A percentile compares a stretch with the other conserved stretches of the same genome.
These are phyloP conservation scores for Corymbia citriodora DNA, from an alignment of 441 rosid genomes.

Conservation along the genomic window DNA sequence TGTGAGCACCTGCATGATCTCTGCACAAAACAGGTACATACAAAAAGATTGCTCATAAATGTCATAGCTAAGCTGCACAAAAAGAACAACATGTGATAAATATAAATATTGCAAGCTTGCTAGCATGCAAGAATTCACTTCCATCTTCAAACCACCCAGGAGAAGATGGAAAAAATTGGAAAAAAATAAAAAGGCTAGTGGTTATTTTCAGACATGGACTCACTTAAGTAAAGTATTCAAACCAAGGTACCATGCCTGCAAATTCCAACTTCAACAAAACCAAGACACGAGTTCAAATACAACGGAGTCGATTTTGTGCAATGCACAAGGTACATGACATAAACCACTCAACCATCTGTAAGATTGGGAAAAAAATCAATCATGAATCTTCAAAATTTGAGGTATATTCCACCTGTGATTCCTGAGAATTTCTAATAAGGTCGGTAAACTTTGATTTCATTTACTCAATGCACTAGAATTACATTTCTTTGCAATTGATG, in stretches of 20 bases:
- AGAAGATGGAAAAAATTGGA: background rate
- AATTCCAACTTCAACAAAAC: background rate
- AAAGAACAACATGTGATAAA: background rate
- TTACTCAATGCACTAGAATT: background rate
- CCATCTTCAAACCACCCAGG: background rate
- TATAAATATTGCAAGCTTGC: background rate
- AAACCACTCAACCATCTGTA: background rate
- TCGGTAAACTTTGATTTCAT: background rate
- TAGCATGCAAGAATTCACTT: background rate
- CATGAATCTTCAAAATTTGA: background rate
- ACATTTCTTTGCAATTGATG: background rate
- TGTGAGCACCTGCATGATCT: background rate
- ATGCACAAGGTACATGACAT: background rate
- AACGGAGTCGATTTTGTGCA: background rate
- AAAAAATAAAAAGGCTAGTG: background rate
- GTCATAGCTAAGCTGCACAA: background rate
- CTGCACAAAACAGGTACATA: background rate
- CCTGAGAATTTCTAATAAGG: background rate
- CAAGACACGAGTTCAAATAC: background rate
- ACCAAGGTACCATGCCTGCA: background rate
- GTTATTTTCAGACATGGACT: background rate
- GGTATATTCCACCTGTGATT: background rate
- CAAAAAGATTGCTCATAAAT: background rate
- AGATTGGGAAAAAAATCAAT: background rate
- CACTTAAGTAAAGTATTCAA: background rate